A percentile compares a stretch with the other conserved stretches of the same genome.
These are phyloP conservation scores for Globisporangium camurandrum DNA, from an alignment of 352 stramenopile species.

Conservation along the genomic window DNA sequence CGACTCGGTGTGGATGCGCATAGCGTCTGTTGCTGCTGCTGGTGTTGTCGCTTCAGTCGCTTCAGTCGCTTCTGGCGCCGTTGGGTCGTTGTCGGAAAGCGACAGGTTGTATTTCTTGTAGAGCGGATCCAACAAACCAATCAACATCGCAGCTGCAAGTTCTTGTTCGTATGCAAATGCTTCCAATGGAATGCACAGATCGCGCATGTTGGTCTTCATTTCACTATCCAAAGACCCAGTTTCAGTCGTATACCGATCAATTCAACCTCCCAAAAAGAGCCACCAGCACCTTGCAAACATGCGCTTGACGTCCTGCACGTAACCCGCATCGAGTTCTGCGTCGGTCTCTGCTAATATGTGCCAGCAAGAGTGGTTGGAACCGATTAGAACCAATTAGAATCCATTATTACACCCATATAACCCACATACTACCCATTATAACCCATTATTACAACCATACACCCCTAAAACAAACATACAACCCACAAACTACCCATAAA, in stretches of 20 bases:
- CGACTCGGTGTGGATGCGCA: not conserved
- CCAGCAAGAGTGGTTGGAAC: too few relatives aligned
- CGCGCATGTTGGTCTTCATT: slow-evolving; percentile 81
- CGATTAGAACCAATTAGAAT: too few relatives aligned
- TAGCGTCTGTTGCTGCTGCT: too few relatives aligned
- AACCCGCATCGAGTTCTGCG: slow-evolving; percentile 62
- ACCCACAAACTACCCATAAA: too few relatives aligned
- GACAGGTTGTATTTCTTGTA: slow-evolving; percentile 64
- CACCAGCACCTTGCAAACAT: slow-evolving; percentile 43
- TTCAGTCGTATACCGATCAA: not conserved
- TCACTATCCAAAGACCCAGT: slow-evolving; percentile 52
- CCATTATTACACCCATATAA: too few relatives aligned
- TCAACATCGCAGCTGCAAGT: slow-evolving; percentile 57
- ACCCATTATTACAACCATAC: too few relatives aligned
- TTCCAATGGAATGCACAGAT: slow-evolving; percentile 76
- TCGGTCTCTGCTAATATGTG: too few relatives aligned
- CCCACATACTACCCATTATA: too few relatives aligned
- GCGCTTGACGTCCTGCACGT: slow-evolving; percentile 53
- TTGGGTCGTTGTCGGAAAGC: slow-evolving; percentile 12
- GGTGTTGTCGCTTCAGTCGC: not conserved
- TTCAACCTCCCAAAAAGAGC: too few relatives aligned
- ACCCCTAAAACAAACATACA: too few relatives aligned
- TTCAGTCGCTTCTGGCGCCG: not conserved
- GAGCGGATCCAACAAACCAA: slow-evolving; percentile 63
- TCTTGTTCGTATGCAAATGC: slow-evolving; percentile 81